Percentiles rank a stretch among this genome's conserved stretches.
These are phyloP conservation scores for Ephemerocybe angulata DNA, from an alignment of 768 basidiomycete species.

Conservation along the genomic window DNA sequence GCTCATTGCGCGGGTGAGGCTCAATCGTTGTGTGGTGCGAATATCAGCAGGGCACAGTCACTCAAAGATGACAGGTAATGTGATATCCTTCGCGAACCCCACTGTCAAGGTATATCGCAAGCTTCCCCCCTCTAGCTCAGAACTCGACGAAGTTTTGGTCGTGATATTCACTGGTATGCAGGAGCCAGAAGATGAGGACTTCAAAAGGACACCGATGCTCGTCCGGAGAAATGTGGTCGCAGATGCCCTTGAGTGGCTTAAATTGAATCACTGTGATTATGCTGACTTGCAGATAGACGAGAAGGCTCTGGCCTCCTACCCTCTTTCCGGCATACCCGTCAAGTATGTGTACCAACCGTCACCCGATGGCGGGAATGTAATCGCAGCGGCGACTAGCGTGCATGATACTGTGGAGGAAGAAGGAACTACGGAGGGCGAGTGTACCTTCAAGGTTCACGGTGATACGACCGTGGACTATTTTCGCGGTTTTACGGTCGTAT, in stretches of 20 bases:
- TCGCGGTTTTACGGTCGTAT: no score
- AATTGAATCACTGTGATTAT: conserved; percentile 25
- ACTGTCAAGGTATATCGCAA: conserved; percentile 16
- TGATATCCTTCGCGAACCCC: conserved; percentile 22
- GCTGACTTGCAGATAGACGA: conserved; percentile 19
- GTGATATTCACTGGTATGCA: conserved; percentile 1
- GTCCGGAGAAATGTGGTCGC: conserved; percentile 20
- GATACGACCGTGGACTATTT: no score
- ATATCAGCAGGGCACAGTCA: not conserved
- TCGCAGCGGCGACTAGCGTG: not conserved
- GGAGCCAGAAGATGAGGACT: conserved; percentile 13
- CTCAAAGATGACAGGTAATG: conserved; percentile 26
- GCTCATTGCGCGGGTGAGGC: not conserved
- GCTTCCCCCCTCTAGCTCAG: conserved; percentile 17
- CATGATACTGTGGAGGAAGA: not conserved
- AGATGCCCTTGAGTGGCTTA: conserved; percentile 24
- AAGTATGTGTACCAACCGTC: not conserved
- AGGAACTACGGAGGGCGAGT: not conserved
- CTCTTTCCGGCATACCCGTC: not conserved
- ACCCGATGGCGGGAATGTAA: not conserved
- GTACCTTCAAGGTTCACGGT: no score
- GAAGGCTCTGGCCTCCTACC: conserved; percentile 15
- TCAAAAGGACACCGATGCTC: conserved; percentile 18
- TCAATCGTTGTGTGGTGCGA: not conserved
- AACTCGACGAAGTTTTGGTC: conserved; percentile 5